Percentiles rank a stretch among this genome's conserved stretches.
Conservation (phyloP, 2,329 filamentous ascomycete genomes). For the Nemania sp. region DNA sequence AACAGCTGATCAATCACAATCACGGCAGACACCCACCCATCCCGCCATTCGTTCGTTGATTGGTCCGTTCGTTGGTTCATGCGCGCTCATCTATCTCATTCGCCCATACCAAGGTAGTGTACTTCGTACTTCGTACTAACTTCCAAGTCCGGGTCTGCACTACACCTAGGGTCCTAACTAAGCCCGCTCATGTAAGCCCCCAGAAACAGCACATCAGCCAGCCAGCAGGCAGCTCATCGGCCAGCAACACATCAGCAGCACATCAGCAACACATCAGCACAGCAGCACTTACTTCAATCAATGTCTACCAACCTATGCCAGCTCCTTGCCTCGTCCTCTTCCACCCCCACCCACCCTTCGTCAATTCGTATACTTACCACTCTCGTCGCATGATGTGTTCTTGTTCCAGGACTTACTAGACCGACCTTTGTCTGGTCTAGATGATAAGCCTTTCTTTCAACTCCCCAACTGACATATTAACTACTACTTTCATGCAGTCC, state of each 20-base stretch:
- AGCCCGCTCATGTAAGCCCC: too few species aligned
- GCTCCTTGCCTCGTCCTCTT: not conserved
- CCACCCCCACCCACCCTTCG: not conserved
- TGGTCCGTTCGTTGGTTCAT: too few species aligned
- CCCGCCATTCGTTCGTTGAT: not conserved
- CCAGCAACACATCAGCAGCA: not conserved
- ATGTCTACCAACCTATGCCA: too few species aligned
- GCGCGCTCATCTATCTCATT: slow-evolving; percentile 2
- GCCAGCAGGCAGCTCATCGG: too few species aligned
- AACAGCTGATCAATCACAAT: slow-evolving; percentile 18
- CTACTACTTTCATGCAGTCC: not conserved
- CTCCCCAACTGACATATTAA: slow-evolving; percentile 25
- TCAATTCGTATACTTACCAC: not conserved
- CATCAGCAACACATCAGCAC: too few species aligned
- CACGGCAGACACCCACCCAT: not conserved
- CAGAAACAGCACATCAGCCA: too few species aligned
- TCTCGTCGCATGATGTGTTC: slow-evolving; percentile 31
- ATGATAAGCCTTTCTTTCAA: slow-evolving; percentile 26
- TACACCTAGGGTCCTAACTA: too few species aligned
- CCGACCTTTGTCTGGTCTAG: slow-evolving; percentile 37
- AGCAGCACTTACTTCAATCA: too few species aligned
- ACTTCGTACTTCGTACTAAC: too few species aligned
- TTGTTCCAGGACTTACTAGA: slow-evolving; percentile 34
- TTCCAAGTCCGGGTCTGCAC: too few species aligned
- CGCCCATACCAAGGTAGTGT: too few species aligned